Conservation (phyloP, 1,284 basidiomycete genomes). For the Exsudoporus floridanus region DNA sequence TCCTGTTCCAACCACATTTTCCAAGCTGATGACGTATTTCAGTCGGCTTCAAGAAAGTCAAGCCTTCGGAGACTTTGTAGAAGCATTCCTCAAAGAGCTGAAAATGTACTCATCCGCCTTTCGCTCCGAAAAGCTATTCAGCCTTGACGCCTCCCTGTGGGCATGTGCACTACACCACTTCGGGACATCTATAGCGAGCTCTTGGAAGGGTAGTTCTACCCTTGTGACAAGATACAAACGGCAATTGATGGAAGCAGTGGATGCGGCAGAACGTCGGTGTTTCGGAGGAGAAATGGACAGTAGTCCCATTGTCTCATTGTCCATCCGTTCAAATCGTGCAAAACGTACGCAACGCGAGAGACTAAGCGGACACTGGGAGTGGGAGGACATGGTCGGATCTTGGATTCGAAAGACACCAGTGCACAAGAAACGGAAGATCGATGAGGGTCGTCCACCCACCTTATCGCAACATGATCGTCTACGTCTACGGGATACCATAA, state of each 20-base stretch:
- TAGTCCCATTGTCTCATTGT: conserved; percentile 18
- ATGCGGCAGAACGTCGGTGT: conserved; percentile 49
- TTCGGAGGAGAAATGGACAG: conserved; percentile 31
- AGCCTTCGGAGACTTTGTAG: conserved; percentile 16
- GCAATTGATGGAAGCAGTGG: conserved; percentile 46
- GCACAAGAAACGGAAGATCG: conserved; percentile 28
- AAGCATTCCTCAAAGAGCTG: conserved; percentile 29
- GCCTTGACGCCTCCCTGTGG: conserved; percentile 54
- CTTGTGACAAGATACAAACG: conserved; percentile 38
- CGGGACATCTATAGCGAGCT: conserved; percentile 35
- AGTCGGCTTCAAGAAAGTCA: conserved; percentile 10
- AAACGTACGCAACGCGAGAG: conserved; percentile 9
- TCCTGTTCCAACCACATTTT: conserved; percentile 37
- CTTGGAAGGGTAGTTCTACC: conserved; percentile 15
- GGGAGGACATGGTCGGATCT: conserved; percentile 45
- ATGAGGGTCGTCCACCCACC: conserved; percentile 1
- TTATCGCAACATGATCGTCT: not conserved
- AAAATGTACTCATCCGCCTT: conserved; percentile 38
- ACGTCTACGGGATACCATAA: not conserved
- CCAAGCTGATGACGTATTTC: conserved; percentile 26
- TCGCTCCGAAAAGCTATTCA: conserved; percentile 35
- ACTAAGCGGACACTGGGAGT: conserved; percentile 41
- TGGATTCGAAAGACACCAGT: conserved; percentile 42
- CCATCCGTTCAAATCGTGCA: conserved; percentile 2
- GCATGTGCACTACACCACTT: conserved; percentile 48